phyloP scores from a whole-genome alignment of 805 yeast genomes.

The Yarrowia hollandica region DNA sequence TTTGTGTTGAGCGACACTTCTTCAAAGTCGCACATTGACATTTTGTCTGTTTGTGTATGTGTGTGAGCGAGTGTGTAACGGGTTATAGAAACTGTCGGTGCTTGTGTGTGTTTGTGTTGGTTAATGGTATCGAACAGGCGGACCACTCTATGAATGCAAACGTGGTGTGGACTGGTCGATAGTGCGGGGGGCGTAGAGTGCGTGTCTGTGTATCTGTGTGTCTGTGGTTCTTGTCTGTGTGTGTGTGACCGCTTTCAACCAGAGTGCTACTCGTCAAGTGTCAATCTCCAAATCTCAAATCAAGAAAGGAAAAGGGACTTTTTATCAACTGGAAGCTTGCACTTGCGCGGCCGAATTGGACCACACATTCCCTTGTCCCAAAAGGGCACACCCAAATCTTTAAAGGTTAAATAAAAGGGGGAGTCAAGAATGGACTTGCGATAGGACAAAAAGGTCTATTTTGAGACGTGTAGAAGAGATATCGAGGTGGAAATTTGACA shows the following conservation, averaged over 20 bases:
- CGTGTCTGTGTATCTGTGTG: no score
- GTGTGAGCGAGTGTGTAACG: no score
- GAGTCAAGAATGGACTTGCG: constrained; percentile 1
- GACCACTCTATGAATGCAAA: no score
- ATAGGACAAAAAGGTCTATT: background rate
- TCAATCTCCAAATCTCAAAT: no score
- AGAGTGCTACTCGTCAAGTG: no score
- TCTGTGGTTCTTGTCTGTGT: no score
- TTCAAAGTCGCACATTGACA: constrained; percentile 27
- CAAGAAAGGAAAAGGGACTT: constrained; percentile 8
- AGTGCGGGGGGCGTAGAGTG: no score
- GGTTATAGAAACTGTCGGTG: no score
- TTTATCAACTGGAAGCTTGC: background rate
- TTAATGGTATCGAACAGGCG: background rate
- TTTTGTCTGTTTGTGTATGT: background rate
- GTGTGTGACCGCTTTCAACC: no score
- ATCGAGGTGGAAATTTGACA: no score
- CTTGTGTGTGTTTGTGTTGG: background rate
- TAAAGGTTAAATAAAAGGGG: constrained; percentile 14
- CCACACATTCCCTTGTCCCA: constrained; percentile 29
- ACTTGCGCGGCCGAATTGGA: constrained; percentile 20
- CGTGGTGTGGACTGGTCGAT: no score
- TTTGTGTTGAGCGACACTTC: constrained; percentile 26
- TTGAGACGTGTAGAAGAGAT: background rate
- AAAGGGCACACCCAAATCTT: constrained; percentile 7